Evolutionary conservation across 78 protist genomes (phyloP), one percentile per base, ranked within the genome.

Genomic region (Bigelowiella natans): DNA sequence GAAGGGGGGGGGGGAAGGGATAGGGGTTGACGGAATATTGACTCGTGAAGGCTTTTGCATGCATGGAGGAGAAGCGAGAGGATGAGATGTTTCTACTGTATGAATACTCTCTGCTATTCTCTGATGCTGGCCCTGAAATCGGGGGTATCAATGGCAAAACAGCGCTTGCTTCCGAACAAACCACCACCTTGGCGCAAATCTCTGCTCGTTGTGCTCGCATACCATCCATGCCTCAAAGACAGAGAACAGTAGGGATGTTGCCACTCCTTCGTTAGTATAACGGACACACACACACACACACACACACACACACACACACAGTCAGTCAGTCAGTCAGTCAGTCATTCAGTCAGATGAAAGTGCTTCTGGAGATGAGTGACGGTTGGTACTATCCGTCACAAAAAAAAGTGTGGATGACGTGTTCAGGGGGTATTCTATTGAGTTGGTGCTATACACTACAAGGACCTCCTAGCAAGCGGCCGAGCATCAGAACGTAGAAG

Each of bases 191-290:
- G 73, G 73, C 7, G 73, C 7, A 51, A 51, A 51, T 18, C 73
- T n/a, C 83, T 0, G 37, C 28, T 39, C 0, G 88, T 63, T 36
- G 88, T 97, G 98, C 85, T 96, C 97, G 73, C 92, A 31, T 28
- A 97, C 94, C 98, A 97, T 94, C 99, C 99, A 97, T n/a, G 96
- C 0, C 90, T 97, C 99, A 89, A 96, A 96, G 30, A 93, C 95
- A 34, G 97, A 90, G 91, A 93, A 95, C 83, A 97, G 94, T 7
- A 97, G 88, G 1, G 97, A 95, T 28, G 99, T 96, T 28, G 99
- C 93, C 2, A 96, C 83, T 51, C 99, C 73, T 51, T n/a, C n/a
- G 73, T 51, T 7, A 18, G 73, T 51, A 51, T 51, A 18, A 51
- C 18, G 73, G 73, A 51, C 18, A 51, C 18, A 7, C 73, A 51